A percentile compares a stretch with the other conserved stretches of the same genome.
Conservation (phyloP, 345 rosid species). For the Aethionema arabicum region DNA sequence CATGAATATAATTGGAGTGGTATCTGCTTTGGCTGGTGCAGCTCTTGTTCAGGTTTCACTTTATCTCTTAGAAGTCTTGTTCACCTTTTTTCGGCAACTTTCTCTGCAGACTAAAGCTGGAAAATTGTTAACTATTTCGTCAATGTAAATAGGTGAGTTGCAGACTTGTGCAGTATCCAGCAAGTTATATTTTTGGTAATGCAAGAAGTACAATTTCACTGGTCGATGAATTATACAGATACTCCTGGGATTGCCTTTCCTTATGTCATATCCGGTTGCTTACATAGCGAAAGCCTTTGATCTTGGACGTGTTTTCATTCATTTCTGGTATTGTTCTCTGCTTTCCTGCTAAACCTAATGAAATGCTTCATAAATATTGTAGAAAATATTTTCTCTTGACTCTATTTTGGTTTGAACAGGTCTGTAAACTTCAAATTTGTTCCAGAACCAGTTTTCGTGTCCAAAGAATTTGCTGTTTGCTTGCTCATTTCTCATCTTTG, state of each 20-base stretch:
- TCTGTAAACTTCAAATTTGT: conserved; percentile 97
- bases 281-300: conserved; percentile 87
- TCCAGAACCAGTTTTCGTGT: conserved; percentile 80
- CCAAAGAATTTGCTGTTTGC: conserved; percentile 78
- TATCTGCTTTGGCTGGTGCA: conserved; percentile 80
- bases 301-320: conserved; percentile 92
- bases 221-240: conserved; percentile 65
- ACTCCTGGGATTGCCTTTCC: conserved; percentile 81
- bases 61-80: conserved; percentile 20
- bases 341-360: conserved; percentile 1
- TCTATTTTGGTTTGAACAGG: conserved; percentile 50
- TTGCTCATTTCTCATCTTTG: conserved; percentile 73
- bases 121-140: conserved; percentile 32
- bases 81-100: neutral
- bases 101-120: conserved; percentile 14
- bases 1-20: conserved; percentile 66
- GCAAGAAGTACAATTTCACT: conserved; percentile 24
- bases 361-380: neutral
- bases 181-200: conserved; percentile 33
- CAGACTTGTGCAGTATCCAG: conserved; percentile 26
- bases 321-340: conserved; percentile 67
- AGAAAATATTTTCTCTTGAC: conserved; percentile 14
- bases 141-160: conserved; percentile 61
- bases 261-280: conserved; percentile 62
- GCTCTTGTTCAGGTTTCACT: conserved; percentile 80